Evolutionary conservation across 345 rosid genomes (phyloP).

Genomic region (Salix purpurea): DNA sequence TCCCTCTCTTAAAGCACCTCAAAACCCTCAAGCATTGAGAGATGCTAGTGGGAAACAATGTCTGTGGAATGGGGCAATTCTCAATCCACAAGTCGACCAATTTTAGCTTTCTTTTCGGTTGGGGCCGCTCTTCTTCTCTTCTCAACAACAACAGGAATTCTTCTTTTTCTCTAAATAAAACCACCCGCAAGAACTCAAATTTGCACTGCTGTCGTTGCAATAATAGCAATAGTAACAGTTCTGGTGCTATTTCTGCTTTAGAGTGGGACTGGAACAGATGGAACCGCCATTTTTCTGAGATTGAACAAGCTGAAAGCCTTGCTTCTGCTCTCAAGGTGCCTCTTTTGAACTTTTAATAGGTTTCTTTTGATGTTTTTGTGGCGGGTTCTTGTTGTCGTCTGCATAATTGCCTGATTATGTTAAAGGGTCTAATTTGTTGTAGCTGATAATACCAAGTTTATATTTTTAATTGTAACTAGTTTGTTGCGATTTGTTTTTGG

Average conservation of each 20-base stretch:
- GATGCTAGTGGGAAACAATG: constrained; percentile 39
- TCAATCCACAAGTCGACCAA: constrained; percentile 30
- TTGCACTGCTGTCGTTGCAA: constrained; percentile 36
- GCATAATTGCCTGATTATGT: not conserved
- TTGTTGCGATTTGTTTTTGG: not conserved
- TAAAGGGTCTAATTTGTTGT: not conserved
- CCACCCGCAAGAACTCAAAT: constrained; percentile 25
- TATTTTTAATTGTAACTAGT: not conserved
- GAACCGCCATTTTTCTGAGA: constrained; percentile 77
- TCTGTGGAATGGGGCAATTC: constrained; percentile 38
- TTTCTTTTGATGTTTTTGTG: not conserved
- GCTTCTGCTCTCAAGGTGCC: constrained; percentile 80
- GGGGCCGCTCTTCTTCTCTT: not conserved
- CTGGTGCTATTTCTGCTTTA: constrained; percentile 29
- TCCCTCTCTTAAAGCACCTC: not conserved
- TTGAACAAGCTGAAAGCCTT: constrained; percentile 68
- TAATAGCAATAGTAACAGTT: constrained; percentile 20
- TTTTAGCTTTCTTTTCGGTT: constrained; percentile 34
- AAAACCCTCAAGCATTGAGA: not conserved
- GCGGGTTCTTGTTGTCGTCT: not conserved
- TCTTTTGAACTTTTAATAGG: not conserved
- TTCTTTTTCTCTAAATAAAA: constrained; percentile 21
- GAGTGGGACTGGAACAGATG: constrained; percentile 93
- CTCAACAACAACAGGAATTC: not conserved
- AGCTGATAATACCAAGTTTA: not conserved